Evolutionary conservation across 208 protist genomes (phyloP), one percentile per base, ranked within the genome.

Genomic region (Leishmania gerbilli): DNA sequence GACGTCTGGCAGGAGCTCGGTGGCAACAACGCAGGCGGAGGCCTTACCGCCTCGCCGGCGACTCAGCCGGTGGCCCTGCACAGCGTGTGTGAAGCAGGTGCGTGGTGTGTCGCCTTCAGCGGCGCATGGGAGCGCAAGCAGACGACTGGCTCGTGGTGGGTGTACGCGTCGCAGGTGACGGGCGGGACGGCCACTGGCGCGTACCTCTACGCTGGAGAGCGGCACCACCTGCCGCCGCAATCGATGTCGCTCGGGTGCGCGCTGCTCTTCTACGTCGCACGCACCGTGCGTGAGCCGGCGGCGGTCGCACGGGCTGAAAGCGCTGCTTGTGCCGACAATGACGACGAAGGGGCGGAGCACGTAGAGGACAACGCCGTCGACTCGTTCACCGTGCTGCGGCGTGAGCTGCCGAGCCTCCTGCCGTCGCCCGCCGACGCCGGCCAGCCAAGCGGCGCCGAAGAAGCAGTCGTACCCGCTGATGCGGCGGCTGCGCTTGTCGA

Each of bases 81-180:
- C 40, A 98, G 96, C 74, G 67, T 99, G 19, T 74, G 87, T 49
- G 93, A 99, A 87, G 98, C 98, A 27, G 98, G 96, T 53, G 88
- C 80, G 13, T 94, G 98, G 88, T 95, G 93, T 76, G 96, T 99
- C 55, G 98, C 93, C 81, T 87, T 92, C 55, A 99, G 95, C 81
- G 81, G 74, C 13, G 98, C 99, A 31, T 99, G 99, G 98, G 93
- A 98, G 53, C 88, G 87, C 51, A 99, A 99, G 80, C 90, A 98
- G 45, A 90, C 96, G 11, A 94, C 96, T 7, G 85, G 75, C 49
- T 96, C 98, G 0, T 99, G 95, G 88, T 99, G 98, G 98, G 98
- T 99, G 4, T 90, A 98, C 77, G 85, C 88, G 27, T 95, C 90
- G 60, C 91, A 96, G 84, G 83, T 96, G 82, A 90, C 83, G 3